These are phyloP conservation scores for Arxiozyma slooffiae DNA, from an alignment of 1,139 yeast species.

Conservation along the genomic window DNA sequence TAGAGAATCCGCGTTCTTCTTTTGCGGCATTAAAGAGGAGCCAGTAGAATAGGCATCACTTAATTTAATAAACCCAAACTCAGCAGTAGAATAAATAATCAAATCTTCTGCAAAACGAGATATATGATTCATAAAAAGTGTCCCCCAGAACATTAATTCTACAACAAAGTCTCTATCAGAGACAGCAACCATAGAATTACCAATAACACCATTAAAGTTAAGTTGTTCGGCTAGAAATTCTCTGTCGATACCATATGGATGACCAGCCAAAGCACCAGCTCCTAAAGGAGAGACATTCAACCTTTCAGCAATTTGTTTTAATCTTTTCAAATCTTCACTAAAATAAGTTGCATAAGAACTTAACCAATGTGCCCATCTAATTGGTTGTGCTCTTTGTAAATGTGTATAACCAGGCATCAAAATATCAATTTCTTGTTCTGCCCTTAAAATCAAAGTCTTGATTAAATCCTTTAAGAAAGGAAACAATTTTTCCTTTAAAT, in stretches of 20 bases:
- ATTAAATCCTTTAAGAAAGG: conserved; percentile 53
- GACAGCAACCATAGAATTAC: conserved; percentile 90
- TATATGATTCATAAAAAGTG: conserved; percentile 87
- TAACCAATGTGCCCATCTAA: conserved; percentile 97
- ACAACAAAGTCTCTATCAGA: conserved; percentile 96
- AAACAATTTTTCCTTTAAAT: conserved; percentile 51
- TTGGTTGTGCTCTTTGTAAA: conserved; percentile 97
- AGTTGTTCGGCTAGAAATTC: conserved; percentile 72
- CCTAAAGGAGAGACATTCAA: conserved; percentile 89
- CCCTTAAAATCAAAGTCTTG: conserved; percentile 60
- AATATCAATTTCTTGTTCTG: conserved; percentile 74
- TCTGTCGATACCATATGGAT: conserved; percentile 95
- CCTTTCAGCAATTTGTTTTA: conserved; percentile 69
- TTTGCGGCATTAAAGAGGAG: conserved; percentile 96
- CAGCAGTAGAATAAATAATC: conserved; percentile 93
- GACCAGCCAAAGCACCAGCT: conserved; percentile 97
- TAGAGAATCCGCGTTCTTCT: conserved; percentile 93
- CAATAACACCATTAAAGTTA: conserved; percentile 77
- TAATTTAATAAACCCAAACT: conserved; percentile 83
- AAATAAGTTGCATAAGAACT: conserved; percentile 91
- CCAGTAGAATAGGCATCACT: conserved; percentile 99
- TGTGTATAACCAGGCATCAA: conserved; percentile 99
- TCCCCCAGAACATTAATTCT: conserved; percentile 96
- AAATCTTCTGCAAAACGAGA: conserved; percentile 91
- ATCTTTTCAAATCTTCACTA: conserved; percentile 78